Evolutionary conservation across 257 asterid genomes (phyloP), one percentile per base, ranked within the genome.

Genomic region (Eustoma russellianum): DNA sequence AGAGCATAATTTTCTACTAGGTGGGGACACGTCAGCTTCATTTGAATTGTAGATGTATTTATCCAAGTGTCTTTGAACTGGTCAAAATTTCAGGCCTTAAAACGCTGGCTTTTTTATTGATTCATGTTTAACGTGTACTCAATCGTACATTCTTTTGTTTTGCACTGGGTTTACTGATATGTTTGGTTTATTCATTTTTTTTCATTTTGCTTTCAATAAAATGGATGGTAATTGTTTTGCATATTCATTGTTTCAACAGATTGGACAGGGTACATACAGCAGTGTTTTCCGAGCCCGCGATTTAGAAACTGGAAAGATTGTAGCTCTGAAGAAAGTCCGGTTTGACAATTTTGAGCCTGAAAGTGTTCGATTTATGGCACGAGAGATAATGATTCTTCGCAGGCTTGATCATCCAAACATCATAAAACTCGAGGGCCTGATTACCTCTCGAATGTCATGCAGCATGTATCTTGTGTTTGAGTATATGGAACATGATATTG

Each of bases 181-280:
- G 6, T 35, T 44, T 6, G 30, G 33, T 15, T 33, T 14, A 49
- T 5, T 9, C 7, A 16, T 13, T 15, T 3, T 11, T 13, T 48
- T 35, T 55, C 62, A 24, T 24, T 24, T 4, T 24, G 30, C 30
- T 24, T 24, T 24, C 30, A 2, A 24, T 4, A 24, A 41, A 34
- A 40, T 34, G 38, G 59, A 72, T 56, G 5, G 51, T 38, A 53
- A 50, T 63, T 59, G 57, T 48, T 52, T 11, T 41, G 2, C 53
- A 38, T 33, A 15, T 51, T 58, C 41, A 41, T 50, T 60, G 15
- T 15, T 56, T 51, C 10, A 60, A 63, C 86, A 91, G 98, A 86
- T 91, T 70, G 98, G 98, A 10, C 96, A 86, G 75, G 98, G 98
- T 48, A 90, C 98, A 7, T 90, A 90, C 53, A 90, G 96, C 79